Evolutionary conservation across 495 filamentous ascomycete genomes (phyloP).

Genomic region (Tetracladium setigerum): DNA sequence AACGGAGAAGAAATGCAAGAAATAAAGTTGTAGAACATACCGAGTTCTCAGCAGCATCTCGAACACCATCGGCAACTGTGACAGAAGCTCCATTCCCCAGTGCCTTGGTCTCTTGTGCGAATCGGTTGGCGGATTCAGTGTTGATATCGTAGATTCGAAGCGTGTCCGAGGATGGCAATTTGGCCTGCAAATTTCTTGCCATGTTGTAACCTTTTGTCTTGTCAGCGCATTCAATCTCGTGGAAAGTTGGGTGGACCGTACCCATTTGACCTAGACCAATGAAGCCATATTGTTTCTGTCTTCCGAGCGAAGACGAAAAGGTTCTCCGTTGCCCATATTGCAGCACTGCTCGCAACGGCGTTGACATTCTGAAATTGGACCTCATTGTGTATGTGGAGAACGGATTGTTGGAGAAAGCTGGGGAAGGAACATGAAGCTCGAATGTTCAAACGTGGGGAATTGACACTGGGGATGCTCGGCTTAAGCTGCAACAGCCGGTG

Average conservation of each 20-base stretch:
- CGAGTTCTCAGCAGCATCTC: slow-evolving; percentile 61
- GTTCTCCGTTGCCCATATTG: slow-evolving; percentile 29
- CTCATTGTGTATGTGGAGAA: slow-evolving; percentile 11
- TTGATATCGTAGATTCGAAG: slow-evolving; percentile 73
- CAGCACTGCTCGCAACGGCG: slow-evolving; percentile 9
- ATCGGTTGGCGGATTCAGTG: slow-evolving; percentile 44
- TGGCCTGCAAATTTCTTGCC: slow-evolving; percentile 78
- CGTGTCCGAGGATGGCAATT: slow-evolving; percentile 61
- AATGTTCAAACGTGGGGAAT: too few species aligned
- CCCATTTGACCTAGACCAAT: slow-evolving; percentile 86
- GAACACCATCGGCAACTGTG: slow-evolving; percentile 46
- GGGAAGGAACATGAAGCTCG: too few species aligned
- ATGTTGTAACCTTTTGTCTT: slow-evolving; percentile 60
- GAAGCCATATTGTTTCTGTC: slow-evolving; percentile 69
- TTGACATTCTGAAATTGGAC: slow-evolving; percentile 16
- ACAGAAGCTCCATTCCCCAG: slow-evolving; percentile 40
- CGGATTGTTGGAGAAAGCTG: neutral
- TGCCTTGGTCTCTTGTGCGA: slow-evolving; percentile 51
- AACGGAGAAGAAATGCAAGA: slow-evolving; percentile 26
- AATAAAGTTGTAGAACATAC: slow-evolving; percentile 41
- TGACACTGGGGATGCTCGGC: too few species aligned
- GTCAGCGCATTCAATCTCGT: slow-evolving; percentile 12
- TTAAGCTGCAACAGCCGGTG: too few species aligned
- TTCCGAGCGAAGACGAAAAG: slow-evolving; percentile 48
- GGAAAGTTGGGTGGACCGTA: slow-evolving; percentile 29